Percentiles rank a stretch among this genome's conserved stretches.
Conservation (phyloP, 306 rosid genomes). For the Pterocarpus santalinus region DNA sequence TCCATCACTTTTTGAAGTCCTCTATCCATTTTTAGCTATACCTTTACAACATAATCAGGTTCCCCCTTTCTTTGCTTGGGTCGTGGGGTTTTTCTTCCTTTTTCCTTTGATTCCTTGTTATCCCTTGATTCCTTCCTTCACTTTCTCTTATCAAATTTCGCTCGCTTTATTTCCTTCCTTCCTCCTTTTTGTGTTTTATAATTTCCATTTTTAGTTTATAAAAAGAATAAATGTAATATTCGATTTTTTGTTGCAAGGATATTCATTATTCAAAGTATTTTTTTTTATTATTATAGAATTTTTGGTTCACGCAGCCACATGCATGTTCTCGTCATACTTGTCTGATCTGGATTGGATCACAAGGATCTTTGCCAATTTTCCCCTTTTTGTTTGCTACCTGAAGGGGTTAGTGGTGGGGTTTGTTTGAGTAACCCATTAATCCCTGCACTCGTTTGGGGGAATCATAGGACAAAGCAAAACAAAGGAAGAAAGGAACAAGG, state of each 20-base stretch:
- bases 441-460: constrained; percentile 54
- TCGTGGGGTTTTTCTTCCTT: constrained; percentile 67
- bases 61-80: constrained; percentile 54
- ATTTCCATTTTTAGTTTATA: neutral
- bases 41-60: constrained; percentile 53
- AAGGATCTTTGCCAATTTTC: constrained; percentile 70
- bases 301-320: constrained; percentile 69
- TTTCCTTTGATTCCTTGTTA: constrained; percentile 58
- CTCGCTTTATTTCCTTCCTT: constrained; percentile 10
- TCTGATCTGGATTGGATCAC: constrained; percentile 99
- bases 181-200: neutral
- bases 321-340: constrained; percentile 78
- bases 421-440: constrained; percentile 41
- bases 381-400: constrained; percentile 63
- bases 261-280: neutral
- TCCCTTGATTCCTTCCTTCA: constrained; percentile 51
- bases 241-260: neutral
- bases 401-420: constrained; percentile 58
- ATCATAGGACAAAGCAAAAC: constrained; percentile 63
- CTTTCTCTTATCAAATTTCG: constrained; percentile 47
- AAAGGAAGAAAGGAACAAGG: constrained; percentile 64
- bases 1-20: constrained; percentile 41
- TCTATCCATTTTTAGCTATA: constrained; percentile 47
- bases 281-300: constrained; percentile 45
- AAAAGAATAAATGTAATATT: neutral